Conservation (phyloP, 495 filamentous ascomycete species). For the Aspergillus haitiensis region DNA sequence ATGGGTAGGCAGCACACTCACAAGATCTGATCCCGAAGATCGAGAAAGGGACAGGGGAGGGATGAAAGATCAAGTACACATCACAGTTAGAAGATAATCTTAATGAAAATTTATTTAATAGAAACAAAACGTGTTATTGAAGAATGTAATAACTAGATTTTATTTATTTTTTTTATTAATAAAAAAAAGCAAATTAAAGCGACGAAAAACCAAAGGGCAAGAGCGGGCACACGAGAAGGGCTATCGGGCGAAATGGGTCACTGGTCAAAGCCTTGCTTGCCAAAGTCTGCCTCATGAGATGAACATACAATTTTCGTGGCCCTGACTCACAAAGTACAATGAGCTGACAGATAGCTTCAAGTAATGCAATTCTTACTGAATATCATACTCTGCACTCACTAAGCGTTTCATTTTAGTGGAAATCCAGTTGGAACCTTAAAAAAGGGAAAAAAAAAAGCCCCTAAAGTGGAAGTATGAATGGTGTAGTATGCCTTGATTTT, state of each 20-base stretch:
- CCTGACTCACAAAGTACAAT: constrained; percentile 9
- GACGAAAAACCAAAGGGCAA: background rate
- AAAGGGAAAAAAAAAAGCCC: too few relatives aligned
- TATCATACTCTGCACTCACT: background rate
- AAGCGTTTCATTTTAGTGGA: background rate
- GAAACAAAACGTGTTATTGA: background rate
- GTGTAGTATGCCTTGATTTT: constrained; percentile 7
- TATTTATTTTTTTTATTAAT: background rate
- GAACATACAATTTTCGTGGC: background rate
- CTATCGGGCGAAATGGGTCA: constrained; percentile 9
- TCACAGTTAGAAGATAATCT: too few relatives aligned
- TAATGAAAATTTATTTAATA: too few relatives aligned
- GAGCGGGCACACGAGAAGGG: background rate
- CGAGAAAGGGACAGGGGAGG: too few relatives aligned
- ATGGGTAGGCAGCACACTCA: too few relatives aligned
- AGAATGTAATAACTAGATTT: background rate
- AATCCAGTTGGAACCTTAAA: background rate
- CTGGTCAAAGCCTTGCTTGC: constrained; percentile 5
- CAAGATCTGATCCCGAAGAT: too few relatives aligned
- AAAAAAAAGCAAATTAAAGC: background rate
- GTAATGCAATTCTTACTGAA: constrained; percentile 5
- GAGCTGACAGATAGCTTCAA: background rate
- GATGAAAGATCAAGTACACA: too few relatives aligned
- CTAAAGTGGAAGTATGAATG: background rate
- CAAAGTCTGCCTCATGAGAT: constrained; percentile 2